Evolutionary conservation across 2,329 filamentous ascomycete species (phyloP), one percentile per base, ranked within the genome.

Genomic region (Fusarium brevicatenulatum): DNA sequence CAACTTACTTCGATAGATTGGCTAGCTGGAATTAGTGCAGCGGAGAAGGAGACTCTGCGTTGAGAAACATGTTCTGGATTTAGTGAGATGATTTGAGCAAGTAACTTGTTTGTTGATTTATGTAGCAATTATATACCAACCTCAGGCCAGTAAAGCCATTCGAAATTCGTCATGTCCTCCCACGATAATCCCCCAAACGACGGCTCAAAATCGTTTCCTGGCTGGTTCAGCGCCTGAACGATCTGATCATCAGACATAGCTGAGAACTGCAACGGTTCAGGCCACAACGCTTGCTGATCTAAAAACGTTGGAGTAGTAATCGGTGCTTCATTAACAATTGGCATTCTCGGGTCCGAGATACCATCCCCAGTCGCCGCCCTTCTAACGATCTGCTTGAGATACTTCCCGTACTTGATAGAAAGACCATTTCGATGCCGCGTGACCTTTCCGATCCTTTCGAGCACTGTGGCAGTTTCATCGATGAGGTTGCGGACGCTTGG

Each of bases 181-280:
- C 89, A 86, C 1, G 88, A 86, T 13, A 91, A 82, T 69, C 88
- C 86, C 10, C 86, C 85, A 64, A 89, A 85, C 6, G 83, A 85
- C 2, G 86, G 83, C 23, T 89, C 87, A 68, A 92, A 88, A 21
- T 87, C 86, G 32, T 89, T 87, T 8, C 87, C 89, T 2, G 90
- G 88, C 69, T 89, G 87, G 75, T 91, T 91, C 34, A 92, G 85
- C 9, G 90, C 89, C 71, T 92, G 89, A 9, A 89, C 86, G 52
- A 92, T 91, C 77, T 93, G 90, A 65, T 91, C 87, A 64, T 91
- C 90, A 2, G 91, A 92, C 91, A 93, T 93, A 37, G 89, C 84
- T 5, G 90, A 92, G 78, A 92, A 91, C 30, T 90, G 89, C 28
- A 92, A 75, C 9, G 88, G 85, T 67, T 89, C 86, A 0, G 84